Evolutionary conservation across 1,139 yeast species (phyloP).

Genomic region (Geotrichum bryndzae): DNA sequence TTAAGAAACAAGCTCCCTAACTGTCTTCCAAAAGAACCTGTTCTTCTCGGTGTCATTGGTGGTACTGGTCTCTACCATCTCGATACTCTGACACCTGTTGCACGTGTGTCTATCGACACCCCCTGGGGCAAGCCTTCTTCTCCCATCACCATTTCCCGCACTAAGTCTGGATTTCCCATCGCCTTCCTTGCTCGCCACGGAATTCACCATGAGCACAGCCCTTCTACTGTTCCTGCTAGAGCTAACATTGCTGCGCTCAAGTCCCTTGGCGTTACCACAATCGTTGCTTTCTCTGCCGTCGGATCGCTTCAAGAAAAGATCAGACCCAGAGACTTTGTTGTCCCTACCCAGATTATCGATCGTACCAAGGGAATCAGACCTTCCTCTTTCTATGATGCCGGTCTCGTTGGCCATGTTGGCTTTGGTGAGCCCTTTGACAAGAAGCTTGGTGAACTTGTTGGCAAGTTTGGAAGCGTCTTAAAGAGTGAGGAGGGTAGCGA

Average conservation of each 20-base stretch:
- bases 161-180: constrained; percentile 70
- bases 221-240: constrained; percentile 84
- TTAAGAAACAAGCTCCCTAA: constrained; percentile 6
- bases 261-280: constrained; percentile 75
- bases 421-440: constrained; percentile 95
- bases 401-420: constrained; percentile 94
- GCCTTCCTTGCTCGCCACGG: constrained; percentile 98
- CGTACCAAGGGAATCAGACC: constrained; percentile 93
- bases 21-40: constrained; percentile 41
- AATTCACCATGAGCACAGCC: constrained; percentile 76
- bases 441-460: constrained; percentile 59
- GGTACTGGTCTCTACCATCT: constrained; percentile 96
- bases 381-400: constrained; percentile 83
- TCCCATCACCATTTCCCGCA: constrained; percentile 80
- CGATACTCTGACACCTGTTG: constrained; percentile 77
- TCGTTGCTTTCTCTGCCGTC: constrained; percentile 91
- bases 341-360: constrained; percentile 93
- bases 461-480: constrained; percentile 53
- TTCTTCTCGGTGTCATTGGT: constrained; percentile 83
- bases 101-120: constrained; percentile 69
- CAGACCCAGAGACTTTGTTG: constrained; percentile 87
- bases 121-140: constrained; percentile 98
- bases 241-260: constrained; percentile 97
- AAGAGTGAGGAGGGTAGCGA: constrained; percentile 37
- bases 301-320: constrained; percentile 89